These are phyloP conservation scores for Candida glucosophila DNA, from an alignment of 1,139 yeast genomes.

Conservation along the genomic window DNA sequence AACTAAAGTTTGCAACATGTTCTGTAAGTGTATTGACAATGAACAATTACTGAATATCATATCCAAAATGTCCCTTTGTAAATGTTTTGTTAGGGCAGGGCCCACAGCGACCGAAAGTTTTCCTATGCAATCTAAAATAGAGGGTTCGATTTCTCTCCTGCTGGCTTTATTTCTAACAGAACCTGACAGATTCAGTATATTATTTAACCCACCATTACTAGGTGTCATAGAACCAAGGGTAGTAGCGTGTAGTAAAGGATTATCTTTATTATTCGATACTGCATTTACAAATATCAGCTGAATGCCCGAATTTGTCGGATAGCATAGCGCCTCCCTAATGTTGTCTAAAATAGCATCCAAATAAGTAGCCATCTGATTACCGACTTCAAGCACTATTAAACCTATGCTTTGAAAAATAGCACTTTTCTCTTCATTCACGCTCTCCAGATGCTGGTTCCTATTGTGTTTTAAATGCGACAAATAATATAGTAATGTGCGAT, in stretches of 20 bases:
- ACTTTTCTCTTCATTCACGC: constrained; percentile 53
- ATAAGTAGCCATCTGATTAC: constrained; percentile 81
- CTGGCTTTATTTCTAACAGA: constrained; percentile 47
- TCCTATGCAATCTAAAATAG: constrained; percentile 83
- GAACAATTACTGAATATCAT: constrained; percentile 73
- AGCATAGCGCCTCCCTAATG: constrained; percentile 70
- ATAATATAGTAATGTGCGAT: constrained; percentile 70
- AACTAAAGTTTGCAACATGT: constrained; percentile 60
- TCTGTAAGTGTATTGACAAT: constrained; percentile 69
- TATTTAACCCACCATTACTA: constrained; percentile 12
- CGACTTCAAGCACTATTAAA: constrained; percentile 73
- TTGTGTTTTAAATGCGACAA: constrained; percentile 70
- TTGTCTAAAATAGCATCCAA: constrained; percentile 79
- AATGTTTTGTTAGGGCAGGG: constrained; percentile 86
- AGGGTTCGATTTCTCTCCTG: constrained; percentile 72
- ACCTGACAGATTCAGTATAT: constrained; percentile 19
- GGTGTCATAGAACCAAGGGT: constrained; percentile 2
- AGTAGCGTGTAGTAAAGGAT: not conserved
- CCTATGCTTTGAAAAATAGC: constrained; percentile 81
- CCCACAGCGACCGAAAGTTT: constrained; percentile 86
- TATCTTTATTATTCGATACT: constrained; percentile 18
- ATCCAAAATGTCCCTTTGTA: constrained; percentile 74
- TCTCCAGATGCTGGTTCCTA: constrained; percentile 34
- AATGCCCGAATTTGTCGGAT: constrained; percentile 29
- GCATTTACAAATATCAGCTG: constrained; percentile 39